Base-by-base conservation (phyloP, 208 protist species). In the Leishmania lainsoni region DNA sequence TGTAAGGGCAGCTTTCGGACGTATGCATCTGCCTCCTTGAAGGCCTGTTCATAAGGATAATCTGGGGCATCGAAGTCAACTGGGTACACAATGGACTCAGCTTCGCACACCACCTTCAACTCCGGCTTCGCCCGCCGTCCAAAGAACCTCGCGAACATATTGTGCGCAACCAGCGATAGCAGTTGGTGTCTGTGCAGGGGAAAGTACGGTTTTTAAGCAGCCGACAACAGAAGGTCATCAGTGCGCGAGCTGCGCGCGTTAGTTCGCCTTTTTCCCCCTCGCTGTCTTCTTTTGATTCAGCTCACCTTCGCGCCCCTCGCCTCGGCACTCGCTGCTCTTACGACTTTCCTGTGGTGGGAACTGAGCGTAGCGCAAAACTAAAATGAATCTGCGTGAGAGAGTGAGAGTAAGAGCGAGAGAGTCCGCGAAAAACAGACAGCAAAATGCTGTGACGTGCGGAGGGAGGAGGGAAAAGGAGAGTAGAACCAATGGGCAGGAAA, bases 1-100 rank as follows among this genome's bases (percentile, higher is more conserved):
- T 91, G 83, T 79, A 86, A 81, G 48, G 91, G 90, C 63, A 94
- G 78, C 26, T 84, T 87, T 52, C 89, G 91, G 63, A 94, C 91
- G 83, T 91, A 95, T 83, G 83, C 89, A 66, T 86, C 83, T 12
- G 89, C 88, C 32, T 90, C 90, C 16, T 91, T 80, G 78, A 96
- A 94, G 58, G 76, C 80, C 32, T 81, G 77, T 70, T 86, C 76
- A 45, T 86, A 80, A 5, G 81, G 78, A n/a, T 86, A 84, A 48
- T 72, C 49, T 26, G 81, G 75, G 39, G 52, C 75, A 70, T 80
- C 74, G 75, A 89, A 89, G 79, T 89, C 79, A 12, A 89, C 85
- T 0, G 85, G 85, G 70, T 74, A 82, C 52, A 83, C 78, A 20
- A 86, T 80, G 49, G 78, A 83, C 39, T 56, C 75, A 2, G 78